These are phyloP conservation scores for Pythium chondricola DNA, from an alignment of 352 stramenopile species.

Conservation along the genomic window DNA sequence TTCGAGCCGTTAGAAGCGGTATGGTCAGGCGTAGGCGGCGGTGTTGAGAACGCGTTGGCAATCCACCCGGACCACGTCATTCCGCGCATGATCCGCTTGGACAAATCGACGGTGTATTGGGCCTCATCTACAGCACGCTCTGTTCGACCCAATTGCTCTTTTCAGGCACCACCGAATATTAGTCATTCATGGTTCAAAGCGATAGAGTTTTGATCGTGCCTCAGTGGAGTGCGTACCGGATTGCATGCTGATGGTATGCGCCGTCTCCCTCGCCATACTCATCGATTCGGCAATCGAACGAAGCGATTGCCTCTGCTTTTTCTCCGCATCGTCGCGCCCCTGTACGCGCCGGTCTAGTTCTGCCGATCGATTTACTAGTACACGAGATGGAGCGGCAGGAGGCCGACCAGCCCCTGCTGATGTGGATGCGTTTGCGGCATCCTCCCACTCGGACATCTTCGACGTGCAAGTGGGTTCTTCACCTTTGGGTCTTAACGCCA, in stretches of 20 bases:
- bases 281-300: slow-evolving; percentile 45
- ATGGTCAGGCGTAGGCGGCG: too few species aligned
- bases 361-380: too few species aligned
- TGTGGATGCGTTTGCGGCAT: neutral
- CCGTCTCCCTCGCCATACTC: slow-evolving; percentile 37
- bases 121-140: slow-evolving; percentile 52
- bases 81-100: slow-evolving; percentile 49
- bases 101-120: slow-evolving; percentile 47
- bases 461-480: too few species aligned
- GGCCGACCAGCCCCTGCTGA: too few species aligned
- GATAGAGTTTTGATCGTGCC: too few species aligned
- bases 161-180: neutral
- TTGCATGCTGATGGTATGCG: slow-evolving; percentile 62
- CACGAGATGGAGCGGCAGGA: too few species aligned
- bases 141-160: slow-evolving; percentile 52
- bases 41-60: slow-evolving; percentile 55
- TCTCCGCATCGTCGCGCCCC: slow-evolving; percentile 3
- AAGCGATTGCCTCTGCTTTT: slow-evolving; percentile 47
- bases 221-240: slow-evolving; percentile 37
- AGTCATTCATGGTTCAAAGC: too few species aligned
- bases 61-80: slow-evolving; percentile 83
- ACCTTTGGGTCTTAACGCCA: too few species aligned
- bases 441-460: neutral
- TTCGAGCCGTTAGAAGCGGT: too few species aligned
- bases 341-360: neutral